Percentiles rank a stretch among this genome's conserved stretches.
These are phyloP conservation scores for Styphnolobium japonicum DNA, from an alignment of 306 rosid genomes.

Conservation along the genomic window DNA sequence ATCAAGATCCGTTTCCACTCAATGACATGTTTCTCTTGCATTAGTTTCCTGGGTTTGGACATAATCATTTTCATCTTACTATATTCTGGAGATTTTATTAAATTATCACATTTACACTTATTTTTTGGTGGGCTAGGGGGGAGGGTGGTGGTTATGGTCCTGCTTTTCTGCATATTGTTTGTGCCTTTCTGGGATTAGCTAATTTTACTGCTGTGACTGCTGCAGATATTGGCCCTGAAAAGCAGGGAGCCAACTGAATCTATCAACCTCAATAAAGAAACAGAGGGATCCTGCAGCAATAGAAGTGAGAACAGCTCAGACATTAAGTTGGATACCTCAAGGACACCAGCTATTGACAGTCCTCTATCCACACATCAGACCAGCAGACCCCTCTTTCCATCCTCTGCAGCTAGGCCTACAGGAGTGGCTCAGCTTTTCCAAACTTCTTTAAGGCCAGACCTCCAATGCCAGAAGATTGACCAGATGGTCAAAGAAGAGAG, in stretches of 20 bases:
- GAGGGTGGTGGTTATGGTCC: not conserved
- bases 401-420: slow-evolving; percentile 62
- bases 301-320: slow-evolving; percentile 98
- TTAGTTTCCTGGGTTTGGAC: not conserved
- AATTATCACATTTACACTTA: not conserved
- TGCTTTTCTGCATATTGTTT: not conserved
- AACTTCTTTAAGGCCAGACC: slow-evolving; percentile 68
- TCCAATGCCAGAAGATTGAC: slow-evolving; percentile 67
- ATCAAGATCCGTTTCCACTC: slow-evolving; percentile 43
- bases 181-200: not conserved
- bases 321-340: slow-evolving; percentile 84
- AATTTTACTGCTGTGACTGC: not conserved
- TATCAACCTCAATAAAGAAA: slow-evolving; percentile 92
- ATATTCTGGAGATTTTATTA: not conserved
- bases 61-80: not conserved
- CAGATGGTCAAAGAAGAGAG: slow-evolving; percentile 82
- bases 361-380: slow-evolving; percentile 60
- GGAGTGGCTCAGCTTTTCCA: slow-evolving; percentile 78
- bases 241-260: slow-evolving; percentile 94
- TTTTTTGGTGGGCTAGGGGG: not conserved
- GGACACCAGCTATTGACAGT: slow-evolving; percentile 83
- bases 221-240: slow-evolving; percentile 85
- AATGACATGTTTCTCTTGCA: slow-evolving; percentile 23
- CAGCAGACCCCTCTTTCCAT: slow-evolving; percentile 61
- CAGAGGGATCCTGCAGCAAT: slow-evolving; percentile 97